Percentiles rank a stretch among this genome's conserved stretches.
Evolutionary conservation across 1,139 yeast genomes (phyloP).

Genomic region (Wickerhamomyces sp.): DNA sequence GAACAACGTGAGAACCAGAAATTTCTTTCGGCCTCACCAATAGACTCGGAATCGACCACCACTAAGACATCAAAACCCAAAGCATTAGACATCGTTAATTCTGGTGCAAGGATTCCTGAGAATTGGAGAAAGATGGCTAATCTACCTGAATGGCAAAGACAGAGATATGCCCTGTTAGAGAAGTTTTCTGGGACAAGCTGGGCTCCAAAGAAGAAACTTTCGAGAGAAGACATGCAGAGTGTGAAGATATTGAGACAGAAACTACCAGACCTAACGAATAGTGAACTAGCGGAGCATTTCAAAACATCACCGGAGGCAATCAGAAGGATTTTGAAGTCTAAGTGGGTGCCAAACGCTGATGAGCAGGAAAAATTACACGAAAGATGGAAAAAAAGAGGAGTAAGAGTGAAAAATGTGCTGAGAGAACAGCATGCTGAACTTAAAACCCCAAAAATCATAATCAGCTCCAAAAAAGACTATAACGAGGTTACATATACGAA

Average conservation of each 20-base stretch:
- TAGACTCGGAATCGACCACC: background rate
- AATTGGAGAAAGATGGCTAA: slow-evolving; percentile 20
- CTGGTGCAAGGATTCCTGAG: slow-evolving; percentile 16
- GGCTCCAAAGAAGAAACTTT: slow-evolving; percentile 62
- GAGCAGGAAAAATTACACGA: slow-evolving; percentile 42
- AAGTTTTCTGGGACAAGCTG: slow-evolving; percentile 55
- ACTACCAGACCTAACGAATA: slow-evolving; percentile 55
- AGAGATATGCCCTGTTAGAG: slow-evolving; percentile 55
- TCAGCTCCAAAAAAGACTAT: slow-evolving; percentile 9
- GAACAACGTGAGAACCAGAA: slow-evolving; percentile 1
- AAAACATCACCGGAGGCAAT: slow-evolving; percentile 79
- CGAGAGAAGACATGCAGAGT: slow-evolving; percentile 67
- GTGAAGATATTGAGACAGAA: slow-evolving; percentile 51
- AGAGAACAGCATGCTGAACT: slow-evolving; percentile 4
- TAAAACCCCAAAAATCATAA: slow-evolving; percentile 5
- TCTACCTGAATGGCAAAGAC: slow-evolving; percentile 61
- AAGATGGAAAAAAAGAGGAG: slow-evolving; percentile 49
- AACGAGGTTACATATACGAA: slow-evolving; percentile 5
- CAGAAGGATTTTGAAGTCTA: slow-evolving; percentile 70
- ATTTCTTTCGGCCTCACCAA: background rate
- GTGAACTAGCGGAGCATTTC: slow-evolving; percentile 60
- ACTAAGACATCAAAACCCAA: slow-evolving; percentile 1
- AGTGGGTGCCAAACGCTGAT: slow-evolving; percentile 62
- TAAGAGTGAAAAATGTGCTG: slow-evolving; percentile 22
- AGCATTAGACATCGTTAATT: slow-evolving; percentile 17